A percentile compares a stretch with the other conserved stretches of the same genome.
phyloP scores from a whole-genome alignment of 2,329 filamentous ascomycete species.

The Microsporum canis region DNA sequence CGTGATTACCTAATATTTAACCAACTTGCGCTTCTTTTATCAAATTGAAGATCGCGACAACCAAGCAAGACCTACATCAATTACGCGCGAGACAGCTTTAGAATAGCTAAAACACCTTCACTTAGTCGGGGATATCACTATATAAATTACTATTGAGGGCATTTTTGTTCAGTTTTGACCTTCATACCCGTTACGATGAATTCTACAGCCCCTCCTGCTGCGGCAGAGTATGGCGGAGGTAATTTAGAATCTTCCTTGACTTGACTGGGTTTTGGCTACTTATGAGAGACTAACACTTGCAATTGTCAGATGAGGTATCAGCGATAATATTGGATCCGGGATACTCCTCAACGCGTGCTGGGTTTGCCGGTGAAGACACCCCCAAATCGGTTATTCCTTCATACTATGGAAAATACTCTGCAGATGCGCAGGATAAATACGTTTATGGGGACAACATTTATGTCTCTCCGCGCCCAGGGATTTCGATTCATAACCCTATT shows the following conservation, averaged over 20 bases:
- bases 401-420: conserved; percentile 60
- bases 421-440: conserved; percentile 43
- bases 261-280: neutral
- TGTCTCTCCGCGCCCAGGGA: conserved; percentile 58
- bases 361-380: conserved; percentile 94
- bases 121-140: no score
- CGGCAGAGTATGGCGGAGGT: conserved; percentile 41
- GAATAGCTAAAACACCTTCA: neutral
- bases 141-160: neutral
- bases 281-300: neutral
- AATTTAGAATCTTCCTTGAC: conserved; percentile 17
- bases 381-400: conserved; percentile 89
- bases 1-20: neutral
- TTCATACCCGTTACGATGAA: conserved; percentile 24
- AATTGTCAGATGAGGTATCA: conserved; percentile 72
- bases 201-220: conserved; percentile 34
- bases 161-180: neutral
- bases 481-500: conserved; percentile 90
- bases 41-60: neutral
- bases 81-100: conserved; percentile 3
- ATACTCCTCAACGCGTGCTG: conserved; percentile 80
- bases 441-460: conserved; percentile 88
- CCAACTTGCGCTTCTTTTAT: neutral
- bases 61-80: neutral
- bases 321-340: conserved; percentile 94